Evolutionary conservation across 2,329 filamentous ascomycete genomes (phyloP), one percentile per base, ranked within the genome.

Genomic region (Pseudogymnoascus sp.): DNA sequence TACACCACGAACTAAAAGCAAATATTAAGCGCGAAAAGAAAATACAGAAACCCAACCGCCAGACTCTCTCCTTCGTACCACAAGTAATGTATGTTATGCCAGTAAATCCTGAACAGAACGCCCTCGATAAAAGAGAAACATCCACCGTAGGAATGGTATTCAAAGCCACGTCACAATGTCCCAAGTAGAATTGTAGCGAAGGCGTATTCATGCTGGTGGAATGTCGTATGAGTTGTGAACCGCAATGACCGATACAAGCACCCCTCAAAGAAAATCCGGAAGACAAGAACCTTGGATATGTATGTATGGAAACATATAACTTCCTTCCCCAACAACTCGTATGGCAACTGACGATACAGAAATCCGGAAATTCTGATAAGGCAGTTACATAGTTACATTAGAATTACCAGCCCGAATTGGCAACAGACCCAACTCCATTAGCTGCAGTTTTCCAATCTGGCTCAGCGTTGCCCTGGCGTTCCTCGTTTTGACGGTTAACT

Each of bases 61-160:
- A 18, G 26, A 34, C n/a, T 18, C 26, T 57, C 47, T 57, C 47
- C n/a, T 2, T 7, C 29, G 10, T 12, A 34, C 47, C n/a, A 57
- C 47, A 57, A 34, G 45, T 57, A 57, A 57, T 34, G 47, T 57
- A 57, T 57, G 47, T n/a, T 57, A 18, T 57, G n/a, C n/a, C n/a
- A 11, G 47, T 57, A 57, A 57, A 57, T 57, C 26, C 26, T 34
- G 47, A 57, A 57, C 29, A 57, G 47, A 57, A 34, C 47, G 47
- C 47, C 47, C 47, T 54, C n/a, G 8, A 57, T 57, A 57, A 34
- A 18, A 34, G 47, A 57, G 47, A 57, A 34, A 34, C 26, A 57
- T 57, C 47, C 26, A 57, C 29, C n/a, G 31, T 34, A 57, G 47
- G 47, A 57, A 57, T 18, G 47, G 26, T 57, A 57, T 57, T 57